These are phyloP conservation scores for Pythium aphanidermatum DNA, from an alignment of 352 stramenopile genomes.

Conservation along the genomic window DNA sequence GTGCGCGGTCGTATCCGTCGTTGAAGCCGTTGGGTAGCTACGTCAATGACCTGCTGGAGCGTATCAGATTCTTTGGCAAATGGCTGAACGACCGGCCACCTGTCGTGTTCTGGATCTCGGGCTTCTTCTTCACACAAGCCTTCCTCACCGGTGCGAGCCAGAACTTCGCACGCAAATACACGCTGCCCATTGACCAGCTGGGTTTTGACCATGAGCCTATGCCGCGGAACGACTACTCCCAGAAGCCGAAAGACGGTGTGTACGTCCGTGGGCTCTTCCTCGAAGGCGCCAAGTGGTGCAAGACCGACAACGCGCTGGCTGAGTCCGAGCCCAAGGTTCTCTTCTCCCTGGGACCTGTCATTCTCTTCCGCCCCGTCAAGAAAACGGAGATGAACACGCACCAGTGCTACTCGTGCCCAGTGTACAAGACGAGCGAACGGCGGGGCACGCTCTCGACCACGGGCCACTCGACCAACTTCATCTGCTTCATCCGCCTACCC, in stretches of 20 bases:
- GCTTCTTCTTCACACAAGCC: slow-evolving; percentile 96
- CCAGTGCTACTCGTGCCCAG: slow-evolving; percentile 84
- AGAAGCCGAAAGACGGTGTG: slow-evolving; percentile 80
- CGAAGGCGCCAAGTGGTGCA: slow-evolving; percentile 87
- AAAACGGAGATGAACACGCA: slow-evolving; percentile 66
- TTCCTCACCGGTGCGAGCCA: slow-evolving; percentile 94
- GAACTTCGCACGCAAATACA: slow-evolving; percentile 92
- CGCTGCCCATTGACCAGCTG: slow-evolving; percentile 88
- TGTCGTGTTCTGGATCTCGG: slow-evolving; percentile 91
- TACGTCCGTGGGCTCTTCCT: slow-evolving; percentile 87
- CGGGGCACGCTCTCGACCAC: slow-evolving; percentile 90
- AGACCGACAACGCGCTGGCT: slow-evolving; percentile 46
- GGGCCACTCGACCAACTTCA: slow-evolving; percentile 94
- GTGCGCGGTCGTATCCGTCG: slow-evolving; percentile 89
- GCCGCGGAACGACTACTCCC: slow-evolving; percentile 62
- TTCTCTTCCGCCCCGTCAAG: slow-evolving; percentile 79
- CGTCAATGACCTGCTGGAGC: slow-evolving; percentile 87
- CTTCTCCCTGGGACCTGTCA: slow-evolving; percentile 76
- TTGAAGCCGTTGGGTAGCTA: slow-evolving; percentile 91
- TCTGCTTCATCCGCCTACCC: slow-evolving; percentile 90
- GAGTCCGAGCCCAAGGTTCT: slow-evolving; percentile 88
- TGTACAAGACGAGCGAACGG: slow-evolving; percentile 94
- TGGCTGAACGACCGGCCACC: slow-evolving; percentile 89
- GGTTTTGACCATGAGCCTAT: slow-evolving; percentile 79
- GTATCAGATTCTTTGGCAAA: slow-evolving; percentile 86